Evolutionary conservation across 1,284 basidiomycete genomes (phyloP), one percentile per base, ranked within the genome.

Genomic region (Apiotrichum veenhuisii): DNA sequence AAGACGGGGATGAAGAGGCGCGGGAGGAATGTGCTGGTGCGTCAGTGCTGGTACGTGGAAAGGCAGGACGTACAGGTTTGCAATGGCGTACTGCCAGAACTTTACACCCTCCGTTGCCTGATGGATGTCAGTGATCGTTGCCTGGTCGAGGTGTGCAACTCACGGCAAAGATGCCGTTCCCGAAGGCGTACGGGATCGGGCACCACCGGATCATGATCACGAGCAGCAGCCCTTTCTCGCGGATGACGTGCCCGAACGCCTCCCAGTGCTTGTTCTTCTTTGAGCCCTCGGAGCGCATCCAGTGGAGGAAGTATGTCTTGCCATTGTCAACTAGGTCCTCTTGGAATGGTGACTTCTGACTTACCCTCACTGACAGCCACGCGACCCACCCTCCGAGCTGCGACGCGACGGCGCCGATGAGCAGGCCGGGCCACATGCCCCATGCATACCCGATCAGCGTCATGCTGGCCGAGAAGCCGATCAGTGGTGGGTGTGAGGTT

Each of bases 181-280:
- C 71, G 11, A 77, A 62, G 3, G 69, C 73, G 68, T 70, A 77
- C 7, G 76, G 76, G 17, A 77, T 54, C 4, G 76, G 76, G 55
- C 74, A 76, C 59, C 70, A 77, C 11, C 76, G 58, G 52, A 77
- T 75, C 74, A 77, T 76, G 52, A 72, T 67, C 42, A 77, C 65
- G 25, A 77, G 60, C 1, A 70, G 69, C 20, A 67, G 57, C 0
- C 76, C 76, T 52, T 70, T 71, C 22, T 67, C 66, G 15, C 62
- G 53, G 65, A 77, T 73, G 50, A 77, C 76, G 48, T 72, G 68
- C 1, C 67, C 71, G 51, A 77, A 77, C 9, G 76, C 76, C 34
- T 73, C 70, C 74, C 74, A 77, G 52, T 75, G 72, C 45, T 69
- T 66, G 47, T 70, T 74, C 56, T 66, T 63, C 37, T 64, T 54